A percentile compares a stretch with the other conserved stretches of the same genome.
These are phyloP conservation scores for Leucocoprinus birnbaumii DNA, from an alignment of 768 basidiomycete species.

Conservation along the genomic window DNA sequence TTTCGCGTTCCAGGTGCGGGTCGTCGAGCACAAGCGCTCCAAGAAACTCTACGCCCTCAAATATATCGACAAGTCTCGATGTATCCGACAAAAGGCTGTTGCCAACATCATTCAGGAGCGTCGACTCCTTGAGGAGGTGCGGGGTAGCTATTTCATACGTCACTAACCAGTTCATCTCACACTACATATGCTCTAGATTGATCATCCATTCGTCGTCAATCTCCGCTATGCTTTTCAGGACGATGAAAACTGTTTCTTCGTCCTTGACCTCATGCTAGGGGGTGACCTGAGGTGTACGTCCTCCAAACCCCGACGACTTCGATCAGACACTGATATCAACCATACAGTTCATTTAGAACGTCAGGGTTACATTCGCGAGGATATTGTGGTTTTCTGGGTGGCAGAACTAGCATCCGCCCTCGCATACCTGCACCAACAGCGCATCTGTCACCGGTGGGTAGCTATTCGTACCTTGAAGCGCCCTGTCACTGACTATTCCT, in stretches of 20 bases:
- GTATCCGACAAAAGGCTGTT: conserved; percentile 87
- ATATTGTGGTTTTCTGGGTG: conserved; percentile 81
- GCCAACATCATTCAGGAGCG: conserved; percentile 95
- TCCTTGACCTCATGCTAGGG: conserved; percentile 94
- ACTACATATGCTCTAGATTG: conserved; percentile 48
- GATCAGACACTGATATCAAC: conserved; percentile 2
- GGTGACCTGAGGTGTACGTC: conserved; percentile 88
- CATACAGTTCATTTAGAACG: conserved; percentile 80
- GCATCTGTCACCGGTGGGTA: conserved; percentile 90
- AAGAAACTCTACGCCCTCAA: conserved; percentile 94
- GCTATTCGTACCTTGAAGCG: conserved; percentile 2
- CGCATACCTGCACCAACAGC: conserved; percentile 85
- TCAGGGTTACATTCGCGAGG: conserved; percentile 61
- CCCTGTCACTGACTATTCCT: background rate
- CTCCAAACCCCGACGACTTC: conserved; percentile 6
- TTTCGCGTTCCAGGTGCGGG: conserved; percentile 67
- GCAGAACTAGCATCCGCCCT: conserved; percentile 85
- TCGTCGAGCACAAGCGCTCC: conserved; percentile 93
- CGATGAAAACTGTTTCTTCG: conserved; percentile 97
- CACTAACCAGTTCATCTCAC: conserved; percentile 3
- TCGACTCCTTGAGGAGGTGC: conserved; percentile 86
- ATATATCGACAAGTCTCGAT: conserved; percentile 95
- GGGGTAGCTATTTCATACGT: conserved; percentile 12
- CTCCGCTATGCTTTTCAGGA: conserved; percentile 96
- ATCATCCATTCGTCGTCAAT: conserved; percentile 88